Evolutionary conservation across 2,329 filamentous ascomycete species (phyloP), one percentile per base, ranked within the genome.

Genomic region (Cladosporium sp.): DNA sequence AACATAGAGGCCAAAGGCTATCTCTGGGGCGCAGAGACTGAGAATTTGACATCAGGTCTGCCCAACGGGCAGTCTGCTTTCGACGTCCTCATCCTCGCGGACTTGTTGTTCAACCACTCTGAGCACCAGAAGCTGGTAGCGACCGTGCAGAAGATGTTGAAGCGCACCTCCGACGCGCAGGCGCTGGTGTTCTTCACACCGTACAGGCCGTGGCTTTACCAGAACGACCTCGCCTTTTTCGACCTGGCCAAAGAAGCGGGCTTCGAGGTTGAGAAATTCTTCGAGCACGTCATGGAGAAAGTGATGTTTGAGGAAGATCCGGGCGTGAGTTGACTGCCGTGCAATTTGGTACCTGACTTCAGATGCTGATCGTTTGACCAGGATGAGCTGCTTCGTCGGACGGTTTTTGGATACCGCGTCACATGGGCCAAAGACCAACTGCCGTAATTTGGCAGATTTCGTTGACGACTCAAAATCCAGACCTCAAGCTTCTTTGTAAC

Each of bases 111-210:
- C 73, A 88, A 93, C 55, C 90, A 96, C 68, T 86, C 84, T 4
- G 90, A 95, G 73, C 92, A 96, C 65, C 75, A 72, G 2, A 89
- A 88, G 63, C 76, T 96, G 55, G 76, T 95, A 58, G 77, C 80
- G 58, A 89, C 86, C 3, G 80, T 96, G 55, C 74, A 79, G 62
- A 67, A 79, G 64, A 87, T 86, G 13, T 70, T 96, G 62, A 80
- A 77, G 60, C 76, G 72, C 56, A 69, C 72, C 3, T 62, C 68
- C 3, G 73, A 74, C 2, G 81, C 85, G 45, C 78, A 77, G 50
- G 89, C 90, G 2, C 80, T 91, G 62, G 90, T 96, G 7, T 95
- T 96, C 69, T 97, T 96, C 73, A 95, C 91, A 0, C 91, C 89
- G 16, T 95, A 97, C 71, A 79, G 93, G 57, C 91, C 92, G 1